A percentile compares a stretch with the other conserved stretches of the same genome.
Conservation (phyloP, 495 filamentous ascomycete genomes). For the Thozetella sp. region DNA sequence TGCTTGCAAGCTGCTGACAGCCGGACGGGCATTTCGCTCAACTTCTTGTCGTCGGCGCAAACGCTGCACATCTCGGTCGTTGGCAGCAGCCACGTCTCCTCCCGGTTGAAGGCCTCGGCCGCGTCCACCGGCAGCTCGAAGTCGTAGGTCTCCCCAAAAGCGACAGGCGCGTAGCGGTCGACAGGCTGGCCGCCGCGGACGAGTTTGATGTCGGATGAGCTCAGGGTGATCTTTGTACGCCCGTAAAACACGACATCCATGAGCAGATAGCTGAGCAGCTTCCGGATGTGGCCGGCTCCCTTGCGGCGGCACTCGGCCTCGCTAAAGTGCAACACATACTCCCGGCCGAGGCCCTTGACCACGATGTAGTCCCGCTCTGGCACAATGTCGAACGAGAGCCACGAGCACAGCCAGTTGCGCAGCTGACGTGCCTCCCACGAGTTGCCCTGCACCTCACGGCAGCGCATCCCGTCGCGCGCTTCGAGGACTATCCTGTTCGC, state of each 20-base stretch:
- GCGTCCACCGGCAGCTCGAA: constrained; percentile 27
- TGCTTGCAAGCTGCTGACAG: constrained; percentile 34
- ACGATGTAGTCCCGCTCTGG: constrained; percentile 20
- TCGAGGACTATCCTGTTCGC: constrained; percentile 26
- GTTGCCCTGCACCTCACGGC: constrained; percentile 27
- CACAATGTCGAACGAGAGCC: constrained; percentile 24
- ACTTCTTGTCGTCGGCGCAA: constrained; percentile 36
- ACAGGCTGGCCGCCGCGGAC: constrained; percentile 12
- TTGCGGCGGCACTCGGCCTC: background rate
- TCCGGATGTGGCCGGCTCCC: background rate
- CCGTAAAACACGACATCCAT: constrained; percentile 12
- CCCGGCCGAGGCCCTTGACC: constrained; percentile 24
- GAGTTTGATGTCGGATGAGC: constrained; percentile 21
- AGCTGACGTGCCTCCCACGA: constrained; percentile 28
- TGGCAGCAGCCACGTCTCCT: constrained; percentile 35
- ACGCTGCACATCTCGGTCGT: constrained; percentile 29
- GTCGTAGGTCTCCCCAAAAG: constrained; percentile 25
- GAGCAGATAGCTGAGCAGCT: constrained; percentile 14
- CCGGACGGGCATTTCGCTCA: constrained; percentile 30
- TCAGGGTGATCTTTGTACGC: constrained; percentile 17
- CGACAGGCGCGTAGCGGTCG: constrained; percentile 12
- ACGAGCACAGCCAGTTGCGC: constrained; percentile 31
- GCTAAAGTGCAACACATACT: constrained; percentile 25
- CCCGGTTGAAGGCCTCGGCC: constrained; percentile 26
- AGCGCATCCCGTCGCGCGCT: constrained; percentile 27